phyloP scores from a whole-genome alignment of 345 rosid species.

The Microcos paniculata region DNA sequence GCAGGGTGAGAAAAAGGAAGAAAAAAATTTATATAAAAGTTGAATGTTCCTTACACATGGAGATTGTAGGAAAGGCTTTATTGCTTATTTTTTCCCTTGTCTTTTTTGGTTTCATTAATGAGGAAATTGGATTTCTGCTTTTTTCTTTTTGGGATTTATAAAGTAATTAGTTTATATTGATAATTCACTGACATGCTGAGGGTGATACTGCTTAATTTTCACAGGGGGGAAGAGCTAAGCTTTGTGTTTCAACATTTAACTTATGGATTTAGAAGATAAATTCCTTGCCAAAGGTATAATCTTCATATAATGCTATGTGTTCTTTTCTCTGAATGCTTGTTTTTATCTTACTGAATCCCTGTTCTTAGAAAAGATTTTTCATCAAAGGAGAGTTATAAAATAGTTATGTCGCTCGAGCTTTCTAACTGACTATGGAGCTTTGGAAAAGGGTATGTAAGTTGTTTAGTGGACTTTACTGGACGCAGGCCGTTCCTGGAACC shows the following conservation, averaged over 20 bases:
- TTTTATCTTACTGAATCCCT: constrained; percentile 4
- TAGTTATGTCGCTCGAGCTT: neutral
- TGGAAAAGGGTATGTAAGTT: neutral
- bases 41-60: constrained; percentile 3
- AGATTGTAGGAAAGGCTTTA: neutral
- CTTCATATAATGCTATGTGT: constrained; percentile 17
- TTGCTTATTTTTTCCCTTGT: neutral
- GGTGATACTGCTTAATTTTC: constrained; percentile 13
- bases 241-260: constrained; percentile 17
- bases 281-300: constrained; percentile 45
- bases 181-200: constrained; percentile 1
- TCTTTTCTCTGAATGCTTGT: neutral
- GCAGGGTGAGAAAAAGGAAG: neutral
- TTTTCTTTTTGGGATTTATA: neutral
- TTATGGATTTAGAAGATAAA: constrained; percentile 57
- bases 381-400: neutral
- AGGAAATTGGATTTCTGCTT: neutral
- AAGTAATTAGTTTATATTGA: neutral
- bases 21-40: neutral
- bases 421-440: neutral
- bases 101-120: constrained; percentile 3
- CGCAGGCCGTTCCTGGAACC: neutral
- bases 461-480: neutral
- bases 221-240: constrained; percentile 33
- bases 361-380: neutral